Evolutionary conservation across 768 basidiomycete genomes (phyloP).

Genomic region (Leucosporidium creatinivorum): DNA sequence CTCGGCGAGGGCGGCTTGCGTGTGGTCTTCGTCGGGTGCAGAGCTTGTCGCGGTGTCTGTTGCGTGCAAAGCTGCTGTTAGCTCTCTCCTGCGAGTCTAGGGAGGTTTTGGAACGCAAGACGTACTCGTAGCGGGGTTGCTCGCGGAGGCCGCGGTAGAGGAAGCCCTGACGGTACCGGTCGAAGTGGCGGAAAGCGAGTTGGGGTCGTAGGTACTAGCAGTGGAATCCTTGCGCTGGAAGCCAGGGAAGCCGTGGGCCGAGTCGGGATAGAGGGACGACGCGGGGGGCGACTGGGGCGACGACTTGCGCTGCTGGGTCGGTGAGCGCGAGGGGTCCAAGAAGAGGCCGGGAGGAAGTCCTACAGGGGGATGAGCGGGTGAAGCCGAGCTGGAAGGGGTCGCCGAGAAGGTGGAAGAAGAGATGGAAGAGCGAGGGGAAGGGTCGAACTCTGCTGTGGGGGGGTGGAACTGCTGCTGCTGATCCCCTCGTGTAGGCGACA

Average conservation of each 20-base stretch:
- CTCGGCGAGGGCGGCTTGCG: slow-evolving; percentile 23
- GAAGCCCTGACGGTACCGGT: not conserved
- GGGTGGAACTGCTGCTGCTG: not conserved
- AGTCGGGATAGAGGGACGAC: slow-evolving; percentile 4
- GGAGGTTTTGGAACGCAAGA: not conserved
- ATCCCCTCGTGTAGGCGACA: no score
- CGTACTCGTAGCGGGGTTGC: not conserved
- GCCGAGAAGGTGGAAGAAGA: not conserved
- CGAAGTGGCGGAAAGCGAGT: not conserved
- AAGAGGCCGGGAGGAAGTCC: not conserved
- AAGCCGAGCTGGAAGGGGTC: slow-evolving; percentile 12
- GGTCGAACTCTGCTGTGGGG: not conserved
- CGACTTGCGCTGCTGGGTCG: not conserved
- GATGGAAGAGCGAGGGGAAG: slow-evolving; percentile 15
- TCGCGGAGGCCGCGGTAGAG: not conserved
- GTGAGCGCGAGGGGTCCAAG: not conserved
- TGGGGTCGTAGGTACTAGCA: not conserved
- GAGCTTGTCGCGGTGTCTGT: not conserved
- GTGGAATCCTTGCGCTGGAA: not conserved
- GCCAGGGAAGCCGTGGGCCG: not conserved
- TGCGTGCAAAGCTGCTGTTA: no score
- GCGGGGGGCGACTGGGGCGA: not conserved
- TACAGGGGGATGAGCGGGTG: not conserved
- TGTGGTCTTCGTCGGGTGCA: slow-evolving; percentile 5
- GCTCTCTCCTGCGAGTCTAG: not conserved